These are phyloP conservation scores for Penicillium palitans DNA, from an alignment of 2,329 filamentous ascomycete genomes.

Conservation along the genomic window DNA sequence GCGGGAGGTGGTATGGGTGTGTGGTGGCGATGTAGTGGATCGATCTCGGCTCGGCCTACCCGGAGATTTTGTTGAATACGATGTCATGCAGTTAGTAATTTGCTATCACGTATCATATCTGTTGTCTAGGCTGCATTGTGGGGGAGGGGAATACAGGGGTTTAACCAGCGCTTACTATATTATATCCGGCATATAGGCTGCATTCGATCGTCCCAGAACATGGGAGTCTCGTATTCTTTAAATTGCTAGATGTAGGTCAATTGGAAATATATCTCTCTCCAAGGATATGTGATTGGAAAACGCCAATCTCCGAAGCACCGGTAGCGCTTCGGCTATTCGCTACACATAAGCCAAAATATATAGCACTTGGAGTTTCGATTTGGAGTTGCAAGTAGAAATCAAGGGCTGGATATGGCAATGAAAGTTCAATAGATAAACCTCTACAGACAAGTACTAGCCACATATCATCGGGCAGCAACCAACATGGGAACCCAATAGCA, in stretches of 20 bases:
- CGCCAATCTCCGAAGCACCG: not conserved
- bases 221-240: not conserved
- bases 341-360: not conserved
- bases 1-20: no score
- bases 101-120: not conserved
- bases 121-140: not conserved
- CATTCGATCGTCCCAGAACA: not conserved
- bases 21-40: not conserved
- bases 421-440: not conserved
- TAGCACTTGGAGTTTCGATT: not conserved
- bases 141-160: not conserved
- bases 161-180: not conserved
- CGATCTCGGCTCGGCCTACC: not conserved
- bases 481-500: not conserved
- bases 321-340: not conserved
- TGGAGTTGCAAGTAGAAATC: not conserved
- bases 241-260: not conserved
- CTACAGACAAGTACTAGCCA: not conserved
- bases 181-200: not conserved
- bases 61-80: not conserved
- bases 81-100: not conserved
- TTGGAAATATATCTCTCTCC: not conserved
- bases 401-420: not conserved
- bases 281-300: not conserved
- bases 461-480: not conserved